Base-by-base conservation (phyloP, 1,284 basidiomycete genomes). In the Fomitopsis betulina region DNA sequence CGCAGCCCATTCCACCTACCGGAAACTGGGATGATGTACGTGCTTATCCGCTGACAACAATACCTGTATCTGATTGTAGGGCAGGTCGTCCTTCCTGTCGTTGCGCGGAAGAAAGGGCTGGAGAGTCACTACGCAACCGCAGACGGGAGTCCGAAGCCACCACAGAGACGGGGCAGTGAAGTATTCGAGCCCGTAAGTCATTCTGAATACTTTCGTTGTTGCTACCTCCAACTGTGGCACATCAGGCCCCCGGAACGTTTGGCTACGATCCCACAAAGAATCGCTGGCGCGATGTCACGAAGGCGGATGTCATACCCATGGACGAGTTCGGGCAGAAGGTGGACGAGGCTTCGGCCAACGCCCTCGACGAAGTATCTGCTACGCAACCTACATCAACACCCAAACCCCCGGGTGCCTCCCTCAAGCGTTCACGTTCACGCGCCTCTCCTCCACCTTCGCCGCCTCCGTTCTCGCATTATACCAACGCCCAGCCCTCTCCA, bases 41-140 rank as follows among this genome's bases (percentile, higher is more conserved):
- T 23, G 27, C 15, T 56, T 6, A 35, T 52, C 2, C 21, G 19
- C 3, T 55, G 56, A 35, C 13, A n/a, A 15, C 9, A 37, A 13
- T 12, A 33, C 30, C 17, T 3, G 13, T 23, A 13, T 33, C 27
- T 47, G 32, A 39, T 21, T 6, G 10, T 32, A 58, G 17, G 55
- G 17, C 55, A 81, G 82, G 82, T 88, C 25, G 82, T 88, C 2
- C 71, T 89, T 10, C 86, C 86, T 10, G 89, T 88, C 3, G 89
- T 95, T 5, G 92, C 93, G 17, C 81, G 89, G 60, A 93, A 93
- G 76, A 87, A 87, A 67, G 91, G 91, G 10, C 68, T 92, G 47
- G 83, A 88, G 57, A 82, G 79, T 42, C 79, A 86, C 60, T 90
- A 87, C 64, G 79, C 85, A 61, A 77, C 80, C 55, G 86, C 80